phyloP scores from a whole-genome alignment of 164 flowering plant species.

The Amborella trichopoda region DNA sequence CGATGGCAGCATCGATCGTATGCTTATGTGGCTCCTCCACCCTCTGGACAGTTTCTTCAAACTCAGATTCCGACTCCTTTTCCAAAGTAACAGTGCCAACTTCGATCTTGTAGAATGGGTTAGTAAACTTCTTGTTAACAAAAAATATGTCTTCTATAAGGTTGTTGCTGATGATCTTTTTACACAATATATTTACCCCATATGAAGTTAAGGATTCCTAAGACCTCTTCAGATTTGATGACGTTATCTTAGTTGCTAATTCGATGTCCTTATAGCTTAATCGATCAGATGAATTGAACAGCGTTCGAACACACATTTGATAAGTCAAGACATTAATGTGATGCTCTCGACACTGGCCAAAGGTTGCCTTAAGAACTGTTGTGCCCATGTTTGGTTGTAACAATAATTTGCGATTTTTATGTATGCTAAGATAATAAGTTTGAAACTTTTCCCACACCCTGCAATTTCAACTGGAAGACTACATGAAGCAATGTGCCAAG shows the following conservation, averaged over 20 bases:
- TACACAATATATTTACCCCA: slow-evolving; percentile 5
- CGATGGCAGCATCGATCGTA: slow-evolving; percentile 20
- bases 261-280: slow-evolving; percentile 6
- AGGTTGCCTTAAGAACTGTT: slow-evolving; percentile 6
- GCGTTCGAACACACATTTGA: slow-evolving; percentile 7
- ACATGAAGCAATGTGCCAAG: slow-evolving; percentile 1
- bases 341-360: slow-evolving; percentile 6
- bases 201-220: slow-evolving; percentile 5
- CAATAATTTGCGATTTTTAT: slow-evolving; percentile 3
- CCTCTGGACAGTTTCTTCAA: slow-evolving; percentile 16
- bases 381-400: slow-evolving; percentile 8
- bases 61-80: slow-evolving; percentile 17
- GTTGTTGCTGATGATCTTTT: slow-evolving; percentile 6
- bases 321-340: slow-evolving; percentile 5
- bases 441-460: slow-evolving; percentile 6
- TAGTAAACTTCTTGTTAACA: slow-evolving; percentile 5
- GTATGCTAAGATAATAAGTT: slow-evolving; percentile 3
- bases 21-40: slow-evolving; percentile 20
- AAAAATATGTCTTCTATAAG: slow-evolving; percentile 3
- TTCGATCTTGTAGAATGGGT: slow-evolving; percentile 6
- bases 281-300: slow-evolving; percentile 3
- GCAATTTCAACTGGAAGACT: slow-evolving; percentile 3
- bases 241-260: slow-evolving; percentile 3
- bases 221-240: slow-evolving; percentile 5
- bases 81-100: slow-evolving; percentile 12